phyloP scores from a whole-genome alignment of 805 yeast genomes.

The Groenewaldozyma tartarivorans region DNA sequence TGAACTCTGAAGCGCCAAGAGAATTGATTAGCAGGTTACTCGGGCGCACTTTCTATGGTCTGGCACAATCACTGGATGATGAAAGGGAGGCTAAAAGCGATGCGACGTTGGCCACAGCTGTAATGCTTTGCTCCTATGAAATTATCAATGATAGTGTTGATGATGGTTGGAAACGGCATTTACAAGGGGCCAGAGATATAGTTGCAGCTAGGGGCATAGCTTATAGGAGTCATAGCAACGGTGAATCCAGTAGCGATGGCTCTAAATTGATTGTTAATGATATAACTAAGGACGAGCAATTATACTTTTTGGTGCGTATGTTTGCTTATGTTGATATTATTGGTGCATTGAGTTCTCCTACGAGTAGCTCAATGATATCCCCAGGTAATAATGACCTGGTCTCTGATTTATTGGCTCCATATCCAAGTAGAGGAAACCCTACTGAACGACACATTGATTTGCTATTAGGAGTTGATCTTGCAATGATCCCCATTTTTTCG shows the following conservation, averaged over 20 bases:
- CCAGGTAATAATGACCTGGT: slow-evolving; percentile 14
- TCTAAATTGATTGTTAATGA: slow-evolving; percentile 13
- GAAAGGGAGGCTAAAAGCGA: slow-evolving; percentile 50
- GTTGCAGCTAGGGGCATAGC: slow-evolving; percentile 42
- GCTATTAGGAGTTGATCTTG: slow-evolving; percentile 50
- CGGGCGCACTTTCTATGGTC: slow-evolving; percentile 47
- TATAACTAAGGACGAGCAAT: slow-evolving; percentile 24
- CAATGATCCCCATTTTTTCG: slow-evolving; percentile 48
- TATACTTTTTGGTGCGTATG: slow-evolving; percentile 56
- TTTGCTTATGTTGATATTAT: slow-evolving; percentile 58
- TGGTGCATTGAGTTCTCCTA: slow-evolving; percentile 47
- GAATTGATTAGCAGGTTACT: slow-evolving; percentile 44
- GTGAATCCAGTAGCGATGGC: slow-evolving; percentile 20
- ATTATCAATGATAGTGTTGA: slow-evolving; percentile 29
- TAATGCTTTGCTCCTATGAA: slow-evolving; percentile 51
- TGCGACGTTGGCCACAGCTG: slow-evolving; percentile 51
- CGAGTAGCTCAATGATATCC: slow-evolving; percentile 18
- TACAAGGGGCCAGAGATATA: slow-evolving; percentile 59
- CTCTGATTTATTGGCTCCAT: slow-evolving; percentile 14
- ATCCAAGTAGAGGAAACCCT: slow-evolving; percentile 1
- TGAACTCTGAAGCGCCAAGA: slow-evolving; percentile 14
- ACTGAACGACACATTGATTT: slow-evolving; percentile 7
- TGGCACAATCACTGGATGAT: slow-evolving; percentile 42
- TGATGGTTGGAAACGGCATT: slow-evolving; percentile 51
- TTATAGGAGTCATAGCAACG: no score